Evolutionary conservation across 2,329 filamentous ascomycete genomes (phyloP).

Genomic region (Metarhizium album): DNA sequence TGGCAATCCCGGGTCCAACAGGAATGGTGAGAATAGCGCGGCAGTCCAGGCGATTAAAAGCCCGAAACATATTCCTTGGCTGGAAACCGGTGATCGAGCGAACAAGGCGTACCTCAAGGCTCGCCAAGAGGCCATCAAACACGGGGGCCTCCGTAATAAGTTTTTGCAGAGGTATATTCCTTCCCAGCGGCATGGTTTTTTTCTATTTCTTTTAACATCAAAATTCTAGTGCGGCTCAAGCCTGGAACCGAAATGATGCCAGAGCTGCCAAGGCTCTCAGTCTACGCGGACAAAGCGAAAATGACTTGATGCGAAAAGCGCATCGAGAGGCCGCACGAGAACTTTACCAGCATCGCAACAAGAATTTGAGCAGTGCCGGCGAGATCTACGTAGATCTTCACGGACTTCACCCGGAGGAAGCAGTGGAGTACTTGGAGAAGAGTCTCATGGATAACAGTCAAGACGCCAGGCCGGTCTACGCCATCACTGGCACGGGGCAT

Average conservation of each 20-base stretch:
- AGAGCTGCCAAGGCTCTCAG: slow-evolving; percentile 91
- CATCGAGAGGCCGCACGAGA: slow-evolving; percentile 88
- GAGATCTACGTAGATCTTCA: slow-evolving; percentile 95
- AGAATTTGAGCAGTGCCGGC: slow-evolving; percentile 38
- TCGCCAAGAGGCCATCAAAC: slow-evolving; percentile 90
- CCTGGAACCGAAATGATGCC: slow-evolving; percentile 97
- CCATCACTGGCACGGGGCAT: slow-evolving; percentile 92
- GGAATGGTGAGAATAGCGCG: slow-evolving; percentile 63
- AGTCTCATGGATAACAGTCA: slow-evolving; percentile 74
- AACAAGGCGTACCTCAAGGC: slow-evolving; percentile 95
- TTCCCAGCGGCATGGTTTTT: neutral
- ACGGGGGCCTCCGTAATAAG: slow-evolving; percentile 91
- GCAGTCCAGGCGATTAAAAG: slow-evolving; percentile 75
- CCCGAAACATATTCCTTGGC: slow-evolving; percentile 90
- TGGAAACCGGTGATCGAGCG: slow-evolving; percentile 82
- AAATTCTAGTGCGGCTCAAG: slow-evolving; percentile 69
- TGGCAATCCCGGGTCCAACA: slow-evolving; percentile 1
- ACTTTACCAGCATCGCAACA: slow-evolving; percentile 89
- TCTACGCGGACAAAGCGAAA: slow-evolving; percentile 89
- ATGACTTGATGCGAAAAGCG: slow-evolving; percentile 92
- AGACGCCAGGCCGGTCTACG: slow-evolving; percentile 71
- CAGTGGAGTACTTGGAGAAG: slow-evolving; percentile 84
- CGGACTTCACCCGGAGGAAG: slow-evolving; percentile 96
- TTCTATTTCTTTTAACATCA: neutral
- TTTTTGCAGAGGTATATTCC: slow-evolving; percentile 77